A percentile compares a stretch with the other conserved stretches of the same genome.
Conservation (phyloP, 768 basidiomycete species). For the Dendrothele bispora region DNA sequence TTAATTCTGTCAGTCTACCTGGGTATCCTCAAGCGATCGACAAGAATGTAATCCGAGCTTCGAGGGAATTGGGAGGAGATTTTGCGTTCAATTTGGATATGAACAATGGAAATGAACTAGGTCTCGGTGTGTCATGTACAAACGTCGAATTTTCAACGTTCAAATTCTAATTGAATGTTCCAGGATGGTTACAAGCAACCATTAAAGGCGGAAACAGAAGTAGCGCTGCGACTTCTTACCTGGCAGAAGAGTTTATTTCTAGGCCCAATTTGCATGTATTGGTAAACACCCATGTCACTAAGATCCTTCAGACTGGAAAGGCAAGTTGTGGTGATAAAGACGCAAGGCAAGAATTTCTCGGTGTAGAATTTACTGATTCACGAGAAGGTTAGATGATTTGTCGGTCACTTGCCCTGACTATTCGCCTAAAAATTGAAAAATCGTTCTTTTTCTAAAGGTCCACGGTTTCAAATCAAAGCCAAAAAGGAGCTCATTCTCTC, state of each 20-base stretch:
- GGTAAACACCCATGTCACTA: conserved; percentile 15
- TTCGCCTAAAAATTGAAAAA: background rate
- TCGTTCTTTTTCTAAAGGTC: background rate
- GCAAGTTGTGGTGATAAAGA: background rate
- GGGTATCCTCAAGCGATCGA: conserved; percentile 22
- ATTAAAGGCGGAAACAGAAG: conserved; percentile 19
- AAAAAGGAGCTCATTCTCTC: conserved; percentile 25
- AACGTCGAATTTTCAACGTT: too few relatives aligned
- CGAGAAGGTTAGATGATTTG: too few relatives aligned
- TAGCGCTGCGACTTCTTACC: conserved; percentile 23
- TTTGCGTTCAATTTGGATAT: conserved; percentile 32
- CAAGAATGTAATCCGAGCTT: conserved; percentile 14
- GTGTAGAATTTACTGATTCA: conserved; percentile 1
- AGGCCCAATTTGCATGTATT: conserved; percentile 24
- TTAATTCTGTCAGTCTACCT: conserved; percentile 21
- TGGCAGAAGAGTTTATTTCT: conserved; percentile 16
- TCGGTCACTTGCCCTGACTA: background rate
- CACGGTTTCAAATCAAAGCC: conserved; percentile 11
- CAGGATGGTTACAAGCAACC: conserved; percentile 21
- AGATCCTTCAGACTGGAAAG: conserved; percentile 5
- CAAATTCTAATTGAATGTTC: too few relatives aligned
- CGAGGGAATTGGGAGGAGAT: conserved; percentile 14
- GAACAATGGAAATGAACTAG: conserved; percentile 27
- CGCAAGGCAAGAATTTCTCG: background rate
- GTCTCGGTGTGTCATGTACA: conserved; percentile 28